Evolutionary conservation across 2,329 filamentous ascomycete genomes (phyloP).

Genomic region (Raffaelea albimanens): DNA sequence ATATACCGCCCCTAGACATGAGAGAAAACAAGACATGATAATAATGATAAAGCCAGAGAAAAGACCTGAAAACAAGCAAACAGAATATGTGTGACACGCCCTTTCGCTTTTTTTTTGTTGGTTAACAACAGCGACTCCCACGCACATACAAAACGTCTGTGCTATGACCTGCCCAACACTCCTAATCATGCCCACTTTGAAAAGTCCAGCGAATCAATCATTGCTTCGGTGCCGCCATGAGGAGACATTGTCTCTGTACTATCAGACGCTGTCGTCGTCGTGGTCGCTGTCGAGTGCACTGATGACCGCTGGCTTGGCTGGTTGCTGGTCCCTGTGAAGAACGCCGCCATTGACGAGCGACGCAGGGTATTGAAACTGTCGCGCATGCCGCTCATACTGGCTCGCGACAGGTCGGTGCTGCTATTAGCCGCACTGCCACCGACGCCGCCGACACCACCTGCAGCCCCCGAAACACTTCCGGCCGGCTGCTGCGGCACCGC

Average conservation of each 20-base stretch:
- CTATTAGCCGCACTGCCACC: background rate
- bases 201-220: constrained; percentile 40
- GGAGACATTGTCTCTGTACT: constrained; percentile 38
- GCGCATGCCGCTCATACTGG: constrained; percentile 37
- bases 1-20: constrained; percentile 14
- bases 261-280: constrained; percentile 21
- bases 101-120: background rate
- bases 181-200: constrained; percentile 30
- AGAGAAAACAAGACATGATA: background rate
- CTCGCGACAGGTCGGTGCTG: constrained; percentile 5
- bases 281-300: constrained; percentile 43
- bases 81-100: background rate
- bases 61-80: background rate
- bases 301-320: constrained; percentile 48
- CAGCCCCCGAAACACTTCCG: background rate
- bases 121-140: background rate
- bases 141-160: background rate
- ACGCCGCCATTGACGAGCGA: constrained; percentile 56
- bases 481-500: background rate
- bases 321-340: constrained; percentile 49
- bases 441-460: background rate
- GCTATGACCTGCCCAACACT: background rate
- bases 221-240: constrained; percentile 22
- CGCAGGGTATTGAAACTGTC: constrained; percentile 53
- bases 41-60: background rate